A percentile compares a stretch with the other conserved stretches of the same genome.
Conservation (phyloP, 192 early-diverging fungal species). For the Dissophora globulifera region DNA sequence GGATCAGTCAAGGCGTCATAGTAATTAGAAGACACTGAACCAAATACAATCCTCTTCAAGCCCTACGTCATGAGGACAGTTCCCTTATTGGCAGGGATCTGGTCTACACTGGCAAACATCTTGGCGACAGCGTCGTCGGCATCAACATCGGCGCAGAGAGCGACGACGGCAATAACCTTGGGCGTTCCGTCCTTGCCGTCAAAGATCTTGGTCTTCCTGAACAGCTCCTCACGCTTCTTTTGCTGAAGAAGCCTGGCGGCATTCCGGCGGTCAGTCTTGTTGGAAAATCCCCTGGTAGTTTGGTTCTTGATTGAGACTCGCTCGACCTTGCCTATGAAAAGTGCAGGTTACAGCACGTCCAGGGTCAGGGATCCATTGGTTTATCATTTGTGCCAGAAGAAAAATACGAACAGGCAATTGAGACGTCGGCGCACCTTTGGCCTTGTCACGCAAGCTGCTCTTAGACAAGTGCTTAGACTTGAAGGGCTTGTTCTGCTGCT, state of each 20-base stretch:
- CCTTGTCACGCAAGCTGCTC: constrained; percentile 77
- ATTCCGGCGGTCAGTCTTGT: constrained; percentile 85
- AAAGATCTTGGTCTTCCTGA: constrained; percentile 82
- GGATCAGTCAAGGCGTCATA: too few relatives aligned
- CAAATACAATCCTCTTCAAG: not conserved
- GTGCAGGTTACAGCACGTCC: too few relatives aligned
- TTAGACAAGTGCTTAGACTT: constrained; percentile 94
- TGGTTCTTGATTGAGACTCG: constrained; percentile 69
- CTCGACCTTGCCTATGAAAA: constrained; percentile 69
- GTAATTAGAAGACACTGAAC: not conserved
- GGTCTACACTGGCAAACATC: constrained; percentile 59
- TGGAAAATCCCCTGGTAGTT: constrained; percentile 53
- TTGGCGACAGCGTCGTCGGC: constrained; percentile 62
- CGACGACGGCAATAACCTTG: constrained; percentile 91
- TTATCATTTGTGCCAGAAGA: too few relatives aligned
- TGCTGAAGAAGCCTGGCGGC: constrained; percentile 80
- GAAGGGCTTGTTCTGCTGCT: constrained; percentile 97
- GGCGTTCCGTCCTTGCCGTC: constrained; percentile 83
- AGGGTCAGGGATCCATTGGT: too few relatives aligned
- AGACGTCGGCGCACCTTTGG: constrained; percentile 67
- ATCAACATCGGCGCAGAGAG: constrained; percentile 85
- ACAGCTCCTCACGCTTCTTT: constrained; percentile 81
- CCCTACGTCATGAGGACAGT: constrained; percentile 53
- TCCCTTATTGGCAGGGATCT: constrained; percentile 42
- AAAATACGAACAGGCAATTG: not conserved